Percentiles rank a stretch among this genome's conserved stretches.
These are phyloP conservation scores for Physcia stellaris DNA, from an alignment of 495 filamentous ascomycete species.

Conservation along the genomic window DNA sequence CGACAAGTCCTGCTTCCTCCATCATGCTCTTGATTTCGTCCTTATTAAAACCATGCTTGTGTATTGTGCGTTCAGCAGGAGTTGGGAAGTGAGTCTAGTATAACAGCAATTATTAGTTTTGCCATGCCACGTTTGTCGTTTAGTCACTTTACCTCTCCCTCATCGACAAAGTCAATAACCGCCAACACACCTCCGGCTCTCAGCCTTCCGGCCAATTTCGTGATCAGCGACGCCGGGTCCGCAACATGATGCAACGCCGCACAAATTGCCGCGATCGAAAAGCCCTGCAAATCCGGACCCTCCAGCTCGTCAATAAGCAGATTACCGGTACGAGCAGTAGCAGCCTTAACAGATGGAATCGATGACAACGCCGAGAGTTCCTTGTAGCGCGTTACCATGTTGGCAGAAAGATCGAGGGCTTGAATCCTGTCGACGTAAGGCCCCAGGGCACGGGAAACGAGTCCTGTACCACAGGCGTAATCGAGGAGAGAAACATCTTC, in stretches of 20 bases:
- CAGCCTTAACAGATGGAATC: conserved; percentile 33
- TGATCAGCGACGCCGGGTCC: conserved; percentile 39
- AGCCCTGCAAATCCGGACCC: conserved; percentile 36
- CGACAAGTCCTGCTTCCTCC: conserved; percentile 32
- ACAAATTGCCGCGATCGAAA: conserved; percentile 52
- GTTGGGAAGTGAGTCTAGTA: too few relatives aligned
- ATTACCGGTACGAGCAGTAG: conserved; percentile 41
- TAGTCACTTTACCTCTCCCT: conserved; percentile 19
- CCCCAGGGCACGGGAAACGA: conserved; percentile 41
- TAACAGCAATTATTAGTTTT: too few relatives aligned
- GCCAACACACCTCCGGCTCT: conserved; percentile 47
- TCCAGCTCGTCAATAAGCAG: conserved; percentile 32
- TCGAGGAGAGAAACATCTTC: conserved; percentile 47
- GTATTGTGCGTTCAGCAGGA: conserved; percentile 30
- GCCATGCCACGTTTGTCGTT: too few relatives aligned
- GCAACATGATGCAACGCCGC: conserved; percentile 64
- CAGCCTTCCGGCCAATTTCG: conserved; percentile 42
- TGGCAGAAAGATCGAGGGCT: conserved; percentile 54
- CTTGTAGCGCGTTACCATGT: conserved; percentile 52
- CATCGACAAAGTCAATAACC: conserved; percentile 50
- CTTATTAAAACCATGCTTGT: conserved; percentile 43
- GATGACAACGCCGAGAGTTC: conserved; percentile 13
- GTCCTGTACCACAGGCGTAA: conserved; percentile 63
- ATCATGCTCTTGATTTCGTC: conserved; percentile 38
- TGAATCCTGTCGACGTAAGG: conserved; percentile 46